Conservation (phyloP, 2,329 filamentous ascomycete genomes). For the Pseudogymnoascus sp. region DNA sequence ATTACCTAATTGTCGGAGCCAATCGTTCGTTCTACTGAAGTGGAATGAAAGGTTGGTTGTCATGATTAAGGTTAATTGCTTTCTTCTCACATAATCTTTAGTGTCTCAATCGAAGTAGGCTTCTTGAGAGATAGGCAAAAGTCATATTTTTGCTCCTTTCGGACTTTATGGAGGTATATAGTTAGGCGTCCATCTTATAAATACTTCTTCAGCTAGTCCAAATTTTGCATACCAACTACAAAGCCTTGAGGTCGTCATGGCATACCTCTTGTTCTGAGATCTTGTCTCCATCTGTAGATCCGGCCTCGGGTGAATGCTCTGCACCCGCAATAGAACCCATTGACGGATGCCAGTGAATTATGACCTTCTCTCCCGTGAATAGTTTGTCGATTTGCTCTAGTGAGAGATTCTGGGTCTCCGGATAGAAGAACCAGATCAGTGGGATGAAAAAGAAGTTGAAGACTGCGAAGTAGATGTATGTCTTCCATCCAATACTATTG, state of each 20-base stretch:
- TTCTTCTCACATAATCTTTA: too few species aligned
- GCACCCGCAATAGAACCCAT: slow-evolving; percentile 9
- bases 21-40: too few species aligned
- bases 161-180: too few species aligned
- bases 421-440: slow-evolving; percentile 30
- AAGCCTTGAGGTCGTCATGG: not conserved
- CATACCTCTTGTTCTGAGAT: not conserved
- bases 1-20: too few species aligned
- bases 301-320: not conserved
- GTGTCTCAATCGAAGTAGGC: too few species aligned
- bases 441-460: slow-evolving; percentile 35
- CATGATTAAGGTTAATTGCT: too few species aligned
- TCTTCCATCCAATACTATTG: slow-evolving; percentile 27
- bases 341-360: slow-evolving; percentile 29
- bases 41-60: too few species aligned
- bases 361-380: slow-evolving; percentile 23
- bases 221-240: not conserved
- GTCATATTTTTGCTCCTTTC: too few species aligned
- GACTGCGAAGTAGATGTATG: slow-evolving; percentile 53
- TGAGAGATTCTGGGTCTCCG: slow-evolving; percentile 29
- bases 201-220: not conserved
- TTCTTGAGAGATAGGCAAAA: too few species aligned
- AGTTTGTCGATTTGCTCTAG: slow-evolving; percentile 32
- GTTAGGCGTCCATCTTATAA: not conserved
- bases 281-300: not conserved